Base-by-base conservation (phyloP, 139 green algal species). In the Chlamydomonas eustigma region DNA sequence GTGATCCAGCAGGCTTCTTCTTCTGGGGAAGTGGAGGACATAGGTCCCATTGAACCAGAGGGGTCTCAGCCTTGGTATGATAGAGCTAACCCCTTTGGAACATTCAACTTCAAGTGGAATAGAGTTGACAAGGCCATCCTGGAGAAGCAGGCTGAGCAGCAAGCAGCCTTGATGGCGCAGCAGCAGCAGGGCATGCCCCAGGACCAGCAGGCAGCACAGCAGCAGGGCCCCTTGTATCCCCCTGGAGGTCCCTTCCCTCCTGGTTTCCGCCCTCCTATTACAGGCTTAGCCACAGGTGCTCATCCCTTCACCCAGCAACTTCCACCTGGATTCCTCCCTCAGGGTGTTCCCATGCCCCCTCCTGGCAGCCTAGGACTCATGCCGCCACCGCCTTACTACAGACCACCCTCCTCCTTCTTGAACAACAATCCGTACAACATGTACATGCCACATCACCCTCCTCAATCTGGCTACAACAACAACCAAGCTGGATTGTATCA, bases 41-140 rank as follows among this genome's bases (percentile, higher is more conserved):
- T 5, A 5, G 68, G 6, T n/a, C 68, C 68, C 33, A 63, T 44
- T 38, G 32, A 5, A 25, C 32, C 66, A 51, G 68, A 75, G 4
- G 37, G 36, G n/a, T 25, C 68, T 24, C 25, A 63, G 5, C 3
- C 22, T 18, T 75, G 37, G 68, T 63, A 58, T 38, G 68, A 75
- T 4, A 33, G 22, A 4, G 25, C 38, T 38, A 63, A 63, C 5
- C 68, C 68, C 24, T 75, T 75, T 63, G 68, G 5, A 5, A 25
- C 25, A 24, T 64, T 75, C 6, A 63, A 75, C 38, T 75, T 64
- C 68, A 63, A 75, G 38, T 75, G 68, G 68, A 12, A 63, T 4
- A 37, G 68, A 24, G 12, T 75, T 4, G 38, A 75, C 36, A 58
- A 58, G 44, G 68, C 37, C 4, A 34, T 44, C 3, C 28, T 44